Base-by-base conservation (phyloP, 106 monocot species). In the Acanthochlamys bracteata region DNA sequence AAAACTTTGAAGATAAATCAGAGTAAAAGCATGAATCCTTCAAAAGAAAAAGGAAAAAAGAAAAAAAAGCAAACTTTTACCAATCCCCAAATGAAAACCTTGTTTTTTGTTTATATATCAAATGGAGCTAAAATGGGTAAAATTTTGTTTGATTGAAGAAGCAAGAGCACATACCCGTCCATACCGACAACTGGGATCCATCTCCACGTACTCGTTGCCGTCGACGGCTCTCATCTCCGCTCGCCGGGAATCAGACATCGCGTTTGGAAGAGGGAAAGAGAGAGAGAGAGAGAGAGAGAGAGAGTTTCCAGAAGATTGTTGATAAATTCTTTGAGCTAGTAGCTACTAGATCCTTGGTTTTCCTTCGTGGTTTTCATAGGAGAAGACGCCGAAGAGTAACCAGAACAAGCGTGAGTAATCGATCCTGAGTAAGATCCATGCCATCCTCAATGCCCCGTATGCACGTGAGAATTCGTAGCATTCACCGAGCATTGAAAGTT, bases 341-440 rank as follows among this genome's bases (percentile, higher is more conserved):
- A 22, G 16, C 7, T 11, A 74, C 68, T 80, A 90, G 73, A 84
- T 86, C 75, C 86, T 79, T 0, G 81, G 89, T 73, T 89, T 84
- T 59, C 84, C 89, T 69, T 89, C 82, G 65, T 86, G 86, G 66
- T 90, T 84, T 40, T 82, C 86, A 76, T 87, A 87, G 71, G 82
- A 87, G 78, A 84, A 90, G 25, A 95, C 82, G 53, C 94, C 78
- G 54, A 90, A 90, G 52, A 95, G 79, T 61, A 90, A 76, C 84
- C 95, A 90, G 60, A 80, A 84, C 53, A 90, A 78, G 24, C 90
- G 64, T 0, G 95, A 86, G 72, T 82, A 86, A 72, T 89, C 93
- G 42, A 89, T 83, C 21, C 80, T 55, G 0, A 83, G 79, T 79
- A 82, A 72, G 41, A 89, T 82, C 74, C 83, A 75, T 7, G 76